Evolutionary conservation across 148 eudicot species (phyloP).

Genomic region (Gaultheria prostrata): DNA sequence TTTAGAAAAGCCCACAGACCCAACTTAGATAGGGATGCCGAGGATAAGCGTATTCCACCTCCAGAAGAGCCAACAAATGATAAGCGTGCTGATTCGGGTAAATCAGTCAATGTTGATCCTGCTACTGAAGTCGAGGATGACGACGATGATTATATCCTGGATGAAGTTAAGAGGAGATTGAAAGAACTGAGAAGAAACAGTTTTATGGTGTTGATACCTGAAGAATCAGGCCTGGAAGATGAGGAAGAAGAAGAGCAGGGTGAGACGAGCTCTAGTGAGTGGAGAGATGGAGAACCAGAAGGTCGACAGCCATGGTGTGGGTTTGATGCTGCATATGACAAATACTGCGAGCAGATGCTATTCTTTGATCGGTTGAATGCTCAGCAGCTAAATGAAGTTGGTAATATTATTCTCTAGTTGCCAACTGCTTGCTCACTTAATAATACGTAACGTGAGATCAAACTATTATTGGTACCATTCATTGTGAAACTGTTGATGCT

Average conservation of each 20-base stretch:
- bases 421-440: slow-evolving; percentile 13
- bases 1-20: slow-evolving; percentile 60
- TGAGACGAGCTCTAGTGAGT: slow-evolving; percentile 75
- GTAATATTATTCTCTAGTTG: slow-evolving; percentile 36
- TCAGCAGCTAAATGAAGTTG: slow-evolving; percentile 74
- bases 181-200: slow-evolving; percentile 92
- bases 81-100: slow-evolving; percentile 40
- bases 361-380: slow-evolving; percentile 72
- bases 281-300: slow-evolving; percentile 69
- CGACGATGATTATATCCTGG: slow-evolving; percentile 84
- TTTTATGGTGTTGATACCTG: slow-evolving; percentile 94
- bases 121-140: slow-evolving; percentile 62
- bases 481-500: neutral
- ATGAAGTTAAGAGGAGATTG: slow-evolving; percentile 89
- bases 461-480: neutral
- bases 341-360: slow-evolving; percentile 84
- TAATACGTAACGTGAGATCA: neutral
- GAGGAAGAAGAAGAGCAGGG: slow-evolving; percentile 65
- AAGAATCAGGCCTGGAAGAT: slow-evolving; percentile 49
- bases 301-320: slow-evolving; percentile 76
- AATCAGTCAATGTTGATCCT: slow-evolving; percentile 46
- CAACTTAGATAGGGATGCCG: slow-evolving; percentile 31
- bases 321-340: slow-evolving; percentile 70
- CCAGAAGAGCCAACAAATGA: slow-evolving; percentile 50
- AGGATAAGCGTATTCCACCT: slow-evolving; percentile 45